Conservation (phyloP, 176 grass and related monocot species). For the Oryza nivara region DNA sequence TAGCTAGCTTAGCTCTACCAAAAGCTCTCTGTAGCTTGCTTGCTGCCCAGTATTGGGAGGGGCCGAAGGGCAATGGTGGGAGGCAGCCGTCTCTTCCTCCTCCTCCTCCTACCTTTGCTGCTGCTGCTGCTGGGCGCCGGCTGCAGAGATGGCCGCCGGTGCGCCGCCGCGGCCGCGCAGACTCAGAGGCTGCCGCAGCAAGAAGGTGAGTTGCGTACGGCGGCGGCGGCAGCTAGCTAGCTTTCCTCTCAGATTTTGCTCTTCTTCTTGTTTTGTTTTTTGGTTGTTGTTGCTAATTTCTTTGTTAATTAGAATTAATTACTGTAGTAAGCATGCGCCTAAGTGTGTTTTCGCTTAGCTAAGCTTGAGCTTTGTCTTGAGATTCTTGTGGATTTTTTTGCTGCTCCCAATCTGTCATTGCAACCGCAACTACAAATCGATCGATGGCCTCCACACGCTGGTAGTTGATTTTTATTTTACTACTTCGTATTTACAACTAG, state of each 20-base stretch:
- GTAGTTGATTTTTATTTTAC: neutral
- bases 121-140: slow-evolving; percentile 29
- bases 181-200: slow-evolving; percentile 47
- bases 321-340: neutral
- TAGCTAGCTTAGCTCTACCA: too few species aligned
- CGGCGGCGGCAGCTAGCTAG: too few species aligned
- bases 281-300: neutral
- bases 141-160: slow-evolving; percentile 43
- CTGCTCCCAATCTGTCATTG: neutral
- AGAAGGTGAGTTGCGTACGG: slow-evolving; percentile 53
- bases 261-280: neutral
- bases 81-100: neutral
- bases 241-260: neutral
- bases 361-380: neutral
- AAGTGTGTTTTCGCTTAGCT: neutral
- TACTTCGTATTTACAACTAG: neutral
- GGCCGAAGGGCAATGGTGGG: neutral
- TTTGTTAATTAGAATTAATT: neutral
- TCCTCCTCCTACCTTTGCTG: slow-evolving; percentile 11
- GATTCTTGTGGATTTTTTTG: neutral
- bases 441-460: neutral
- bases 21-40: neutral
- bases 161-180: slow-evolving; percentile 32
- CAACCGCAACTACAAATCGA: neutral
- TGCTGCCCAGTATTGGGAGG: neutral